Conservation (phyloP, 768 basidiomycete genomes). For the Stropharia rugosoannulata region DNA sequence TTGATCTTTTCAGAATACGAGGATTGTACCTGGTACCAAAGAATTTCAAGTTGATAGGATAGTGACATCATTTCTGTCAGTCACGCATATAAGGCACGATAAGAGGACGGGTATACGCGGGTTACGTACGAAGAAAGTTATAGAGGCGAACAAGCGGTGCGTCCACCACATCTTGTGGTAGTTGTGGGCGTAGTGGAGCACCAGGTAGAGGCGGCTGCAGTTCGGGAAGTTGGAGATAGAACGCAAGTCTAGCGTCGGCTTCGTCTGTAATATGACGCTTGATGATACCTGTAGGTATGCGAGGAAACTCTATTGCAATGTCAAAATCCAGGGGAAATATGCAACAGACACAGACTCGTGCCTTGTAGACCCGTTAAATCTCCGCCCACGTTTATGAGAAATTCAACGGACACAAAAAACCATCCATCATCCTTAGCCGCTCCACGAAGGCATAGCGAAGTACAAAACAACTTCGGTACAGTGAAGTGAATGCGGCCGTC, state of each 20-base stretch:
- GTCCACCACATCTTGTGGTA: constrained; percentile 67
- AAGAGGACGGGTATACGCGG: background rate
- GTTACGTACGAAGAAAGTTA: constrained; percentile 81
- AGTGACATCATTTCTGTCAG: constrained; percentile 83
- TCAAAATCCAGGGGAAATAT: background rate
- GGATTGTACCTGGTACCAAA: constrained; percentile 66
- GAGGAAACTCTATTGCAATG: constrained; percentile 63
- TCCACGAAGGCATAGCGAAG: constrained; percentile 72
- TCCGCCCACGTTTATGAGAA: constrained; percentile 71
- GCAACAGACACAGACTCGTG: constrained; percentile 17
- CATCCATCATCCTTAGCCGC: constrained; percentile 71
- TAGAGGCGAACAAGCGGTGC: constrained; percentile 82
- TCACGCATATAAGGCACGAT: background rate
- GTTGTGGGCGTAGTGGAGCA: constrained; percentile 44
- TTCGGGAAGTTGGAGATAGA: constrained; percentile 54
- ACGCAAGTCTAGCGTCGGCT: constrained; percentile 65
- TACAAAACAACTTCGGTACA: constrained; percentile 70
- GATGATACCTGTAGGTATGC: constrained; percentile 58
- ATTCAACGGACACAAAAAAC: constrained; percentile 83
- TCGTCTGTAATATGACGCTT: constrained; percentile 72
- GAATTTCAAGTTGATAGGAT: constrained; percentile 88
- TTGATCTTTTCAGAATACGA: background rate
- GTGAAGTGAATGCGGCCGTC: constrained; percentile 81
- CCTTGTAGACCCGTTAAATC: constrained; percentile 75
- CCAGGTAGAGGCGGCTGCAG: constrained; percentile 40